Evolutionary conservation across 257 asterid species (phyloP).

Genomic region (Voacanga thouarsii): DNA sequence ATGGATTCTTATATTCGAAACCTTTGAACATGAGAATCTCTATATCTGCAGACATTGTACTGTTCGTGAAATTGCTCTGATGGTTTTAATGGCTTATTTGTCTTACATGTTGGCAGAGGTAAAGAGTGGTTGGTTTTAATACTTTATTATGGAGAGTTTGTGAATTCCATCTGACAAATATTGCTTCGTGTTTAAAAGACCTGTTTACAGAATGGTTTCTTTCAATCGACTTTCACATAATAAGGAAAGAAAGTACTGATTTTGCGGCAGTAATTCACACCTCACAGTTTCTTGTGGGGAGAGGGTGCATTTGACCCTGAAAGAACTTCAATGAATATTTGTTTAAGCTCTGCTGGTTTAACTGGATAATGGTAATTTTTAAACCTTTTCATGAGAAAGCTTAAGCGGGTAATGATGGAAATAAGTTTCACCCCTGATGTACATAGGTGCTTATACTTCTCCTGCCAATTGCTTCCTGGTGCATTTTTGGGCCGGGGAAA

Average conservation of each 20-base stretch:
- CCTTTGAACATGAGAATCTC: not conserved
- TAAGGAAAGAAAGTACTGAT: not conserved
- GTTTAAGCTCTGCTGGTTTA: not conserved
- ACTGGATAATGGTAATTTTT: not conserved
- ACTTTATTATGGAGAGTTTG: not conserved
- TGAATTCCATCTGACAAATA: not conserved
- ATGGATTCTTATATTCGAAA: not conserved
- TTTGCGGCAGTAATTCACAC: not conserved
- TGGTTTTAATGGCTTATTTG: constrained; percentile 85
- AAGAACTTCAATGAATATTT: not conserved
- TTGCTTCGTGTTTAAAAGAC: not conserved
- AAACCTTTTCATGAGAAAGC: not conserved
- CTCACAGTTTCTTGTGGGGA: not conserved
- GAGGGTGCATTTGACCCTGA: not conserved
- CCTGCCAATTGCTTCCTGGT: not conserved
- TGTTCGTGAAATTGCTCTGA: constrained; percentile 83
- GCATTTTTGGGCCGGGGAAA: not conserved
- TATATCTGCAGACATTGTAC: constrained; percentile 70
- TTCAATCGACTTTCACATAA: not conserved
- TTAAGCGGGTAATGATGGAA: not conserved
- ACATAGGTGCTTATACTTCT: not conserved
- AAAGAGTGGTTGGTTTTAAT: constrained; percentile 14
- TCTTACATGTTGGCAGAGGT: constrained; percentile 99
- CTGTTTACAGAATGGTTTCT: not conserved
- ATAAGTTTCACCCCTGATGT: not conserved